Base-by-base conservation (phyloP, 1,284 basidiomycete genomes). In the Irpex lacteus region DNA sequence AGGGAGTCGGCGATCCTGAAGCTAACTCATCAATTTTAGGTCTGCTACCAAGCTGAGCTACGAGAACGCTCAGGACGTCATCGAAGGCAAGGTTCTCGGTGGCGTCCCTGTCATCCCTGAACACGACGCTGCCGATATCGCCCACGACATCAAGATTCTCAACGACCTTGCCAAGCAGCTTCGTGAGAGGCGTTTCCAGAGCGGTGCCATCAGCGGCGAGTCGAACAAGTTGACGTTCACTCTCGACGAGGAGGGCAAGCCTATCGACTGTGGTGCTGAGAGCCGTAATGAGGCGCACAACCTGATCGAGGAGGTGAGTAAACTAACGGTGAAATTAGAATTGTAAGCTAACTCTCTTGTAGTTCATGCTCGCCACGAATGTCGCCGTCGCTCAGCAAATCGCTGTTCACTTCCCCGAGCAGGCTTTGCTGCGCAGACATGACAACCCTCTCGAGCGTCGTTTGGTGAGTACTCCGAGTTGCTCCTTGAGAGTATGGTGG, bases 361-460 rank as follows among this genome's bases (percentile, higher is more conserved):
- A 96, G 91, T 96, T 97, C 78, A 98, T 98, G 95, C 79, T 99
- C 5, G 82, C 96, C 64, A 89, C 94, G 67, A 99, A 99, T 75
- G 89, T 90, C 49, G 83, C 95, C 5, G 92, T 97, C 38, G 96
- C 97, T 5, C 93, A 96, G 72, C 90, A 96, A 72, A 90, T 98
- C 69, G 97, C 96, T 21, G 91, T 95, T 44, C 90, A 95, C 68
- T 84, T 98, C 52, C 96, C 97, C 44, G 97, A 99, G 73, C 94
- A 98, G 74, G 94, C 97, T 18, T 84, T 99, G 37, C 86, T 99
- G 54, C 90, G 96, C 64, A 91, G 97, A 61, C 96, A 99, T 72
- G 97, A 98, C 75, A 86, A 82, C 38, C 98, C 98, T 2, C 85
- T 96, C 66, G 96, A 98, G 63, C 90, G 97, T 66, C 90, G 96